Base-by-base conservation (phyloP, 2,329 filamentous ascomycete genomes). In the Fusarium sacchari region DNA sequence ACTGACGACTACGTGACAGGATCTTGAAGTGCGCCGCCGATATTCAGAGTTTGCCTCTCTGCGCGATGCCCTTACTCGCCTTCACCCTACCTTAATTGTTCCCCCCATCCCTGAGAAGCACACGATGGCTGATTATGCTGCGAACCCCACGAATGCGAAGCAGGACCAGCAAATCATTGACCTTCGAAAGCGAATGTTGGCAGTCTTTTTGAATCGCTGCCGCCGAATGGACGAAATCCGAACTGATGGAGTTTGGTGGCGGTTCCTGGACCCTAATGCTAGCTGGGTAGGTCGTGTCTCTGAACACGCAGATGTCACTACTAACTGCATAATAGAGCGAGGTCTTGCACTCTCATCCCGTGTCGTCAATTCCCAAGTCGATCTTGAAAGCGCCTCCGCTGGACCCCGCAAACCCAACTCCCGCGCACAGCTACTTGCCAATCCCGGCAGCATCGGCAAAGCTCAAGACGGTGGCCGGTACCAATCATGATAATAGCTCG, bases 101-200 rank as follows among this genome's bases (percentile, higher is more conserved):
- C 97, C 96, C 13, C 96, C 96, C 7, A 99, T 99, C 78, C 96
- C 96, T 28, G 97, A 99, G 84, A 99, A 99, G 83, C 96, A 99
- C 82, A 96, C 95, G 50, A 97, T 99, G 93, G 96, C 96, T 69
- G 96, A 99, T 82, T 99, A 99, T 80, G 96, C 96, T 22, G 95
- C 97, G 34, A 98, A 97, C 78, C 96, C 97, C 4, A 99, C 96
- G 42, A 98, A 96, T 79, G 97, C 97, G 24, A 99, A 98, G 82
- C 96, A 99, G 82, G 97, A 99, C 81, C 92, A 95, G 65, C 94
- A 96, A 69, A 99, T 98, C 50, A 99, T 99, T 73, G 96, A 99
- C 80, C 86, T 98, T 74, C 90, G 96, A 67, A 98, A 98, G 86
- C 93, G 96, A 78, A 99, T 99, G 96, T 83, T 99, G 60, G 93